Conservation (phyloP, 2,329 filamentous ascomycete species). For the Aspergillus pseudotamarii region DNA sequence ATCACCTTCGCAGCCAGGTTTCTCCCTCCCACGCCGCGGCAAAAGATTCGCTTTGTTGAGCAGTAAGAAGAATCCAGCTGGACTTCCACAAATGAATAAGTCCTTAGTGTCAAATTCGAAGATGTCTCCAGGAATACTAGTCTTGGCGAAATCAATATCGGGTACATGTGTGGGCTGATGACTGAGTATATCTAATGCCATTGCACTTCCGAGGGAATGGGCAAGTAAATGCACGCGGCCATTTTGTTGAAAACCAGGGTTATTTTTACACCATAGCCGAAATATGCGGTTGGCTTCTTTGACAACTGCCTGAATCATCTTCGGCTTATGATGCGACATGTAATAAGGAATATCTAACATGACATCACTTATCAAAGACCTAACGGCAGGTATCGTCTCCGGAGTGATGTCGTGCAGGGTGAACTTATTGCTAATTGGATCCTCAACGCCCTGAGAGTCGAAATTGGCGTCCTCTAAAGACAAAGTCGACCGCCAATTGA, state of each 20-base stretch:
- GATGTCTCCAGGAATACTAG: conserved; percentile 52
- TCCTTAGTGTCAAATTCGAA: conserved; percentile 94
- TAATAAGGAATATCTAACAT: conserved; percentile 99
- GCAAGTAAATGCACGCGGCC: conserved; percentile 91
- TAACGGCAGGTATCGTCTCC: conserved; percentile 84
- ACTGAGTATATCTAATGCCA: conserved; percentile 89
- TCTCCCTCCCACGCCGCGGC: conserved; percentile 74
- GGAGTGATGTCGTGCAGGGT: conserved; percentile 88
- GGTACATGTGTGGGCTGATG: conserved; percentile 78
- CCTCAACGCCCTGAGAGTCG: conserved; percentile 54
- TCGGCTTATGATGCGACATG: conserved; percentile 91
- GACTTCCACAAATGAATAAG: conserved; percentile 86
- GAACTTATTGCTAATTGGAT: conserved; percentile 64
- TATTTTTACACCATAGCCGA: conserved; percentile 90
- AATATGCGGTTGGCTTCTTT: conserved; percentile 95
- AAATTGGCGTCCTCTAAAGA: conserved; percentile 80
- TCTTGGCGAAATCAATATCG: conserved; percentile 42
- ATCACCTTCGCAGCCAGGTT: conserved; percentile 70
- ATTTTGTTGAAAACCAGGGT: conserved; percentile 77
- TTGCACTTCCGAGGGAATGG: conserved; percentile 90
- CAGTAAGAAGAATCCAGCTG: conserved; percentile 88
- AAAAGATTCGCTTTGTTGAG: conserved; percentile 74
- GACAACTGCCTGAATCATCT: conserved; percentile 89
- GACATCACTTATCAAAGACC: conserved; percentile 91
- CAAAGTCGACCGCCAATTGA: conserved; percentile 91